These are phyloP conservation scores for Bonia amplexicaulis DNA, from an alignment of 176 grass and related monocot species.

Conservation along the genomic window DNA sequence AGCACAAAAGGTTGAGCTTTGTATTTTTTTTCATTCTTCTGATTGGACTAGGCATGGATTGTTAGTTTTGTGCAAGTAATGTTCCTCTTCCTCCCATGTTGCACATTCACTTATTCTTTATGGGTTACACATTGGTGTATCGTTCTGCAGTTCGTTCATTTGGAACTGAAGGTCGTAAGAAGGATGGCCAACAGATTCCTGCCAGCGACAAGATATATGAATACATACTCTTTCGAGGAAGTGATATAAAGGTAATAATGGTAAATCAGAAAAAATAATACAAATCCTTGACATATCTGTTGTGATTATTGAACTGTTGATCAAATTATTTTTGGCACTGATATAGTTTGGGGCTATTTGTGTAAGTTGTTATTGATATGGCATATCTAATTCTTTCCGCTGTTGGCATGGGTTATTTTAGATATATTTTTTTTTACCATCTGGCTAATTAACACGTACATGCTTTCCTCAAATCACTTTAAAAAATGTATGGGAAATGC, in stretches of 20 bases:
- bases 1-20: background rate
- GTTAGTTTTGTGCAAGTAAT: background rate
- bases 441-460: background rate
- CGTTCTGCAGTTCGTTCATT: constrained; percentile 63
- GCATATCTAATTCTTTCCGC: background rate
- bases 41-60: background rate
- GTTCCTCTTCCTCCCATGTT: background rate
- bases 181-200: constrained; percentile 73
- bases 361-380: background rate
- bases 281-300: background rate
- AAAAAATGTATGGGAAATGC: background rate
- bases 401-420: background rate
- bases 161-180: constrained; percentile 92
- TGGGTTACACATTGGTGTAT: background rate
- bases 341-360: background rate
- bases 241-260: constrained; percentile 79
- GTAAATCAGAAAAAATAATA: background rate
- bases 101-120: constrained; percentile 18
- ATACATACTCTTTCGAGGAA: constrained; percentile 90
- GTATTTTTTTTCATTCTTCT: background rate
- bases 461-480: background rate
- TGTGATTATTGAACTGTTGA: background rate
- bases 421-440: background rate
- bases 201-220: constrained; percentile 87
- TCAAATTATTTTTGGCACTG: background rate